Evolutionary conservation across 306 rosid genomes (phyloP), one percentile per base, ranked within the genome.

Genomic region (Cajanus cajan): DNA sequence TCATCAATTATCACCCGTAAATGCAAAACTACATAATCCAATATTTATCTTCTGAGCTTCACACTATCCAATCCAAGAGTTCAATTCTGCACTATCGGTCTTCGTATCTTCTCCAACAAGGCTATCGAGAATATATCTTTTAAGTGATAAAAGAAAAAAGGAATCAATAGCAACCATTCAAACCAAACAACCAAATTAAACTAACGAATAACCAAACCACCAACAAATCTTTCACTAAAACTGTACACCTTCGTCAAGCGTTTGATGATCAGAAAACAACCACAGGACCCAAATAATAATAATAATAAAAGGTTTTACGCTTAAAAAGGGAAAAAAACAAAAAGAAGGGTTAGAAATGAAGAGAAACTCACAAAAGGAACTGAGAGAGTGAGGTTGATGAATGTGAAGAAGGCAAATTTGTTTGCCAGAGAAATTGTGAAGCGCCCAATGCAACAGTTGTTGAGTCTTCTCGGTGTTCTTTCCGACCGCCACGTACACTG

Each of bases 401-500:
- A 92, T 86, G 28, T 94, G 98, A 43, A 92, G 93, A 66, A 94
- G 76, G 68, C 97, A 92, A 2, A 94, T 86, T 15, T 19, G 78
- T 76, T 87, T 94, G 34, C 85, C 86, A 0, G 85, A n/a, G 69
- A 90, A 90, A 66, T 87, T 94, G 11, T 82, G 77, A 1, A 71
- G 31, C 7, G 89, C 83, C 97, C 98, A 94, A 59, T 82, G 69
- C 76, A 94, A 82, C 68, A 87, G 66, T 41, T 83, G 70, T 39
- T 79, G 52, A 70, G 80, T 85, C 84, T 86, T 87, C 61, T 83
- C 76, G 4, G 74, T 75, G 75, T 80, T 80, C 68, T 68, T 85
- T 48, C 97, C 96, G 51, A 94, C 97, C 3, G 96, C 98, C 69
- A 94, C 96, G 47, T 85, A 87, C 62, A 92, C 85, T 8, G 82